Conservation (phyloP, 2,329 filamentous ascomycete genomes). For the Plectosphaerella plurivora region DNA sequence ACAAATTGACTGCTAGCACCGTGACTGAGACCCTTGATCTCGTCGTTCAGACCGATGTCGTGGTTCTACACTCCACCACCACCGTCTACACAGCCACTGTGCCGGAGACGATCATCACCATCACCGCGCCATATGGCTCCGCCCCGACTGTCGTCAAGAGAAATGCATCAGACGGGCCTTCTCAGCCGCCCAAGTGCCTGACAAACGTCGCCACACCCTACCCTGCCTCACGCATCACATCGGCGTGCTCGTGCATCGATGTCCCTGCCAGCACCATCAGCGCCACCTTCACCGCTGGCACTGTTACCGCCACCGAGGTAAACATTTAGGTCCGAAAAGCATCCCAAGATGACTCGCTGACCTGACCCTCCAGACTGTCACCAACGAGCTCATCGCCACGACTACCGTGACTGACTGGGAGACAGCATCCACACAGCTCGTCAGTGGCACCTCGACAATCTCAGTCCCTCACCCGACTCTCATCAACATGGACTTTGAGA, state of each 20-base stretch:
- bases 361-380: background rate
- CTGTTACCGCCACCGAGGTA: slow-evolving; percentile 10
- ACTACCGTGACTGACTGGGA: background rate
- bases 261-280: slow-evolving; percentile 14
- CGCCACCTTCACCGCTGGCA: slow-evolving; percentile 7
- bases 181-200: slow-evolving; percentile 3
- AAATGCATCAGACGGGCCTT: background rate
- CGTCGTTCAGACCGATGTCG: background rate
- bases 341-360: background rate
- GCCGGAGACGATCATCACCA: slow-evolving; percentile 12
- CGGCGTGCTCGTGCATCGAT: slow-evolving; percentile 17
- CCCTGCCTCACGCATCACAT: slow-evolving; percentile 17
- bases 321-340: background rate
- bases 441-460: background rate
- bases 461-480: background rate
- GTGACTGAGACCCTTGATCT: background rate
- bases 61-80: slow-evolving; percentile 8
- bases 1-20: slow-evolving; percentile 6
- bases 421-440: background rate
- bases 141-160: background rate
- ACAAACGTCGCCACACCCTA: slow-evolving; percentile 14
- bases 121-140: slow-evolving; percentile 5
- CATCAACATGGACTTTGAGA: background rate
- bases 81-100: slow-evolving; percentile 16
- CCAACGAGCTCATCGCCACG: background rate